Percentiles rank a stretch among this genome's conserved stretches.
Conservation (phyloP, 78 protist genomes). For the Creolimax fragrantissima region DNA sequence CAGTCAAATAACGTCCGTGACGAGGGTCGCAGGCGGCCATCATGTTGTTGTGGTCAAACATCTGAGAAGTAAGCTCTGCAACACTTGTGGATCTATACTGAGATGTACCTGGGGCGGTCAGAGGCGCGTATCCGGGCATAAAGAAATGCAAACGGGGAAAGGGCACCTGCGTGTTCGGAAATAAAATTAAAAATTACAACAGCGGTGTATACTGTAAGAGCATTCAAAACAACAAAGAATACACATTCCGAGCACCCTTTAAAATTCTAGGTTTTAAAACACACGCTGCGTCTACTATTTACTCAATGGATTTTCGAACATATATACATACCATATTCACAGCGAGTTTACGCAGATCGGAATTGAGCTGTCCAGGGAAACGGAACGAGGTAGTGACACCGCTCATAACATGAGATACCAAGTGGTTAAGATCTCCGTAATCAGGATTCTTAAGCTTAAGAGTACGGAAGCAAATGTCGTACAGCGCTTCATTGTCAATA, state of each 20-base stretch:
- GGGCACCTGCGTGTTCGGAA: too few relatives aligned
- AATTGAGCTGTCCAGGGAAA: constrained; percentile 94
- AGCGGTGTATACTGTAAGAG: too few relatives aligned
- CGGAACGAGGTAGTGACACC: constrained; percentile 94
- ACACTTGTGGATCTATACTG: constrained; percentile 86
- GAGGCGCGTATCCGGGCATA: constrained; percentile 94
- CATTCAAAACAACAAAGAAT: too few relatives aligned
- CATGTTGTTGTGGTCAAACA: constrained; percentile 97
- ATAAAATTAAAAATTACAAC: too few relatives aligned
- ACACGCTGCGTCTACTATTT: too few relatives aligned
- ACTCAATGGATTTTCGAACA: too few relatives aligned
- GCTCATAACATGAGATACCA: constrained; percentile 87
- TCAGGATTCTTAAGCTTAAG: constrained; percentile 85
- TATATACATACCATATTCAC: constrained; percentile 97
- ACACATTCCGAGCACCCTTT: too few relatives aligned
- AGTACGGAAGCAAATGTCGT: constrained; percentile 89
- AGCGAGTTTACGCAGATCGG: constrained; percentile 93
- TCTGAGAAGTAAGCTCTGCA: constrained; percentile 95
- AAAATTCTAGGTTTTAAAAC: too few relatives aligned
- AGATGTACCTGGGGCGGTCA: constrained; percentile 69
- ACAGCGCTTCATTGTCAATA: constrained; percentile 96
- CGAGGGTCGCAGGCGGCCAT: constrained; percentile 98
- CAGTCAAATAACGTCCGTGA: constrained; percentile 94
- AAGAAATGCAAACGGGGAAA: constrained; percentile 99
- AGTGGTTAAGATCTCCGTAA: constrained; percentile 93